Evolutionary conservation across 352 stramenopile species (phyloP), one percentile per base, ranked within the genome.

Genomic region (Phytophthora ramorum): DNA sequence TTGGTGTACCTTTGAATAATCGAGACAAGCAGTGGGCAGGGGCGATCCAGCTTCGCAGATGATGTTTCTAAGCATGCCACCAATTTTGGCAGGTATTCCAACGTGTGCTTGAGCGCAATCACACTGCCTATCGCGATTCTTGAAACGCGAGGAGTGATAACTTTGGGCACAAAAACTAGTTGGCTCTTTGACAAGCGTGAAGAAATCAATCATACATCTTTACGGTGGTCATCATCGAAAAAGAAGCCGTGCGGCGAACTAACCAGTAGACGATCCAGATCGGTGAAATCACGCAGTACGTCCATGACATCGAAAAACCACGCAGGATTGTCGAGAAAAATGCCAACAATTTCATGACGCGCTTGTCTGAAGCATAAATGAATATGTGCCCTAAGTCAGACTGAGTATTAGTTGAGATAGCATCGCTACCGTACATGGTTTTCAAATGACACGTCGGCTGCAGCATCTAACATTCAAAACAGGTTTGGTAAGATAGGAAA

Each of bases 251-350:
- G 13, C 9, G 43, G 8, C 32, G 24, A 47, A 48, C 62, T 16
- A 48, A 94, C 89, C 75, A 96, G 55, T 24, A 96, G 54, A 44
- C 83, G 71, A 53, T 96, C 89, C 16, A 95, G 65, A 52, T 94
- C 84, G 13, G 79, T 63, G 53, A 93, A 94, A 24, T 89, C 87
- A 8, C 67, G 66, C 4, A 96, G 68, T 24, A 89, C 76, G 47
- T 95, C 89, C 51, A 86, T 71, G 30, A 93, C 62, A 58, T 96
- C 86, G 26, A 96, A 95, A 69, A 92, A 93, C 73, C 83, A 91
- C 3, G 85, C 76, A 5, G 88, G 86, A 43, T 96, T 93, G 47
- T 91, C 77, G 1, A 96, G 69, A 28, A 95, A 89, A 9, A 91
- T 68, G 8, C 68, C 75, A 17, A 96, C 72, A 41, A 93, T 66